Percentiles rank a stretch among this genome's conserved stretches.
Evolutionary conservation across 2,329 filamentous ascomycete genomes (phyloP).

Genomic region (Talaromyces rugulosus): DNA sequence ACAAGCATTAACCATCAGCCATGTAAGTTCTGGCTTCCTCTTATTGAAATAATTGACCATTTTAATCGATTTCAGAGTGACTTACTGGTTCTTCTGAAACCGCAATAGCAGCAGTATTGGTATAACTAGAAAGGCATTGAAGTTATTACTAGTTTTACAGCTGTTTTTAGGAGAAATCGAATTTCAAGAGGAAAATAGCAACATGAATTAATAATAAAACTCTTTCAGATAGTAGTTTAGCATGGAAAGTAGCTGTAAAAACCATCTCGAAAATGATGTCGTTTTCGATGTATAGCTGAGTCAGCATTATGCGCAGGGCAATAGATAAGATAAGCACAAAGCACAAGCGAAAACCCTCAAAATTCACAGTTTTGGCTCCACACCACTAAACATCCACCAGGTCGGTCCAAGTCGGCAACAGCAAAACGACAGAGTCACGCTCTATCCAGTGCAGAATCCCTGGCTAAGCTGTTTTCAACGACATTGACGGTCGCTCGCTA

Average conservation of each 20-base stretch:
- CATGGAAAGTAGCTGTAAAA: background rate
- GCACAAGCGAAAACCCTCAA: slow-evolving; percentile 43
- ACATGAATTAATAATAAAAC: background rate
- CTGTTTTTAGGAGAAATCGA: background rate
- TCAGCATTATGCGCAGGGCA: slow-evolving; percentile 26
- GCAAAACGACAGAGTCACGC: background rate
- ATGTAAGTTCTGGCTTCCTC: background rate
- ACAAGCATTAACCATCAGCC: background rate
- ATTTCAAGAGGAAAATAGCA: background rate
- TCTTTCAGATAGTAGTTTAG: too few relatives aligned
- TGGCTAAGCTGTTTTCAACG: slow-evolving; percentile 14
- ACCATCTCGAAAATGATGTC: background rate
- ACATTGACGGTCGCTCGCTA: background rate
- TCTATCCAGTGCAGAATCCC: slow-evolving; percentile 13
- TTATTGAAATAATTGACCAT: background rate
- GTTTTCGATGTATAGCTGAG: slow-evolving; percentile 23
- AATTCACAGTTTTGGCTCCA: slow-evolving; percentile 35
- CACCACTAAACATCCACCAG: slow-evolving; percentile 31
- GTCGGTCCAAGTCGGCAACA: slow-evolving; percentile 2
- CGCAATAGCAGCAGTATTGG: background rate
- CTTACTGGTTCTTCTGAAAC: background rate
- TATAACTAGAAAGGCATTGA: background rate
- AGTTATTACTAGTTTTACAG: background rate
- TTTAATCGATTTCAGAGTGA: background rate
- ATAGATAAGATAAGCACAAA: slow-evolving; percentile 43